Evolutionary conservation across 306 rosid genomes (phyloP), one percentile per base, ranked within the genome.

Genomic region (Inga oerstediana): DNA sequence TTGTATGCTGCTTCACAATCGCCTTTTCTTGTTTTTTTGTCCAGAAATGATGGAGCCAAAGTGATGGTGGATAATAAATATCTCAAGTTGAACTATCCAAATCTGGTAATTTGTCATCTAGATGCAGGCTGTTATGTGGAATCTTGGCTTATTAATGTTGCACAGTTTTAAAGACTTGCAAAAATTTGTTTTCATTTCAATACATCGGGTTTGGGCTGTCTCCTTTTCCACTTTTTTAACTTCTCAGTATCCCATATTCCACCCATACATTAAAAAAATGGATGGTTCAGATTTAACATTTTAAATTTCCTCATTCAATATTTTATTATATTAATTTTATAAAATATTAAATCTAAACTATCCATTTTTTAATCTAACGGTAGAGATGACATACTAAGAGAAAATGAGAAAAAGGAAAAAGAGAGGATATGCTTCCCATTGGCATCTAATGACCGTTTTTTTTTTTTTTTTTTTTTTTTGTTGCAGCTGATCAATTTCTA

Each of bases 401-500:
- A 39, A 39, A 39, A 39, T 39, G 43, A 39, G 43, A 39, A 39
- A 39, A 39, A 39, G 1, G 43, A 39, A 39, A 39, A 39, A 39
- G 43, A 39, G 43, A 39, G 43, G 43, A 39, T 39, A 6, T 39
- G 8, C 43, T 39, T 39, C 43, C 43, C 43, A 6, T 73, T 27
- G 30, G 64, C n/a, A 52, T 49, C 13, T 77, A 35, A 46, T 77
- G 52, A 68, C 24, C 78, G 79, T 86, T 74, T 32, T 32, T 32
- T 32, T 2, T 32, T 32, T 32, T 1, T 32, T 32, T 32, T 0
- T 32, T 44, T 78, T 27, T 76, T 54, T 8, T 14, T 65, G 66
- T 82, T 85, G 49, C 93, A 95, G 97, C 86, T 95, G 90, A 91
- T 95, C 86, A 91, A 87, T 89, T 95, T 88, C 88, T 95, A 93